Percentiles rank a stretch among this genome's conserved stretches.
These are phyloP conservation scores for Curvularia eragrostidis DNA, from an alignment of 2,329 filamentous ascomycete genomes.

Conservation along the genomic window DNA sequence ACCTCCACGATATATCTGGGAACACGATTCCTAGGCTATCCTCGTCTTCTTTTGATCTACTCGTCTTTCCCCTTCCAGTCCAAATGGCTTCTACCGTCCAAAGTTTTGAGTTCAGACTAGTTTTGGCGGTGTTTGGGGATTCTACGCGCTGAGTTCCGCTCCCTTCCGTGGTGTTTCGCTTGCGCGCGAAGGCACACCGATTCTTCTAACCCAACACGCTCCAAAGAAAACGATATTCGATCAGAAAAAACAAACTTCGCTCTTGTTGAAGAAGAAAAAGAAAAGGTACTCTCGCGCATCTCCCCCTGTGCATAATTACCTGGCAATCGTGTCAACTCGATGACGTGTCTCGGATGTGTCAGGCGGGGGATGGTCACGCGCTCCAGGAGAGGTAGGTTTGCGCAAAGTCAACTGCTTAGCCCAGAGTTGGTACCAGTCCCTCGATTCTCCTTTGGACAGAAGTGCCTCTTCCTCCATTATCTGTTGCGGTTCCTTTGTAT, in stretches of 20 bases:
- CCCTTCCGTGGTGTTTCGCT: conserved; percentile 33
- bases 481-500: background rate
- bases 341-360: conserved; percentile 5
- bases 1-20: background rate
- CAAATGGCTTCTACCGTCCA: background rate
- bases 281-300: background rate
- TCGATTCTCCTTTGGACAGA: background rate
- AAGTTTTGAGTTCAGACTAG: conserved; percentile 4
- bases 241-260: background rate
- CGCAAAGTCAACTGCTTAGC: background rate
- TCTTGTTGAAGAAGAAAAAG: background rate
- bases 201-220: background rate
- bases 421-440: background rate
- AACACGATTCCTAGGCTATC: background rate
- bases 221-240: background rate
- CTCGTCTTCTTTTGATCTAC: background rate
- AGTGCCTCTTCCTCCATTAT: background rate
- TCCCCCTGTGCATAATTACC: background rate
- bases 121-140: conserved; percentile 18
- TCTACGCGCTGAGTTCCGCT: conserved; percentile 19
- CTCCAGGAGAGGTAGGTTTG: background rate
- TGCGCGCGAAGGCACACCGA: conserved; percentile 22
- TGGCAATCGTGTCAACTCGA: conserved; percentile 5
- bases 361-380: conserved; percentile 7
- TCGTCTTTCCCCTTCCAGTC: background rate